Evolutionary conservation across 1,284 basidiomycete species (phyloP), one percentile per base, ranked within the genome.

Genomic region (Ustilago cynodontis): DNA sequence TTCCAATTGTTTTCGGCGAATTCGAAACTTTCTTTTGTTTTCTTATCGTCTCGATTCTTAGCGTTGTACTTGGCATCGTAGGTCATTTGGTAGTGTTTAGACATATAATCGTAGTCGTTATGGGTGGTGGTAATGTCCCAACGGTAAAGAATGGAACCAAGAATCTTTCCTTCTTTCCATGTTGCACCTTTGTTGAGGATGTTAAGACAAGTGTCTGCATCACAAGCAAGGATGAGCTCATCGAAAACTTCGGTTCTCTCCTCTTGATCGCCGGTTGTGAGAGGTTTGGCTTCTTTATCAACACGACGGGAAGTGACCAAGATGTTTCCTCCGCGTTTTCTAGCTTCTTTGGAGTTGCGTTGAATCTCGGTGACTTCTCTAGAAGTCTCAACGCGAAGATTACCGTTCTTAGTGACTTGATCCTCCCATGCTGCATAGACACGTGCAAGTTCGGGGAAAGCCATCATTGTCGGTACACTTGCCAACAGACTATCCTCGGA

Each of bases 121-220:
- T 91, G 90, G 1, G 90, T 91, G 59, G 90, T 88, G 6, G 90
- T 91, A 22, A 91, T 87, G 73, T 91, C 90, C 81, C 87, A 86
- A 8, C 78, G 76, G 74, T 86, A 87, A 53, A 90, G 90, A 53
- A 91, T 90, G 60, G 87, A 89, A 16, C 91, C 90, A 35, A 92
- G 85, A 7, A 92, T 88, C 53, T 86, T 87, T 75, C 86, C 88
- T 84, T 92, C 91, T 73, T 89, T 85, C 88, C 89, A 90, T 1
- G 87, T 87, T 2, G 90, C 89, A 49, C 88, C 86, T 58, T 88
- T 88, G 18, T 89, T 89, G 9, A 92, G 87, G 2, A 91, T 83
- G 58, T 88, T 87, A 74, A 90, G 86, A 9, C 89, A 88, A 0
- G 90, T 89, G 72, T 91, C 90, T 3, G 91, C 91, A 37, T 90